Evolutionary conservation across 208 protist species (phyloP).

Genomic region (Herpetomonas tarakana): DNA sequence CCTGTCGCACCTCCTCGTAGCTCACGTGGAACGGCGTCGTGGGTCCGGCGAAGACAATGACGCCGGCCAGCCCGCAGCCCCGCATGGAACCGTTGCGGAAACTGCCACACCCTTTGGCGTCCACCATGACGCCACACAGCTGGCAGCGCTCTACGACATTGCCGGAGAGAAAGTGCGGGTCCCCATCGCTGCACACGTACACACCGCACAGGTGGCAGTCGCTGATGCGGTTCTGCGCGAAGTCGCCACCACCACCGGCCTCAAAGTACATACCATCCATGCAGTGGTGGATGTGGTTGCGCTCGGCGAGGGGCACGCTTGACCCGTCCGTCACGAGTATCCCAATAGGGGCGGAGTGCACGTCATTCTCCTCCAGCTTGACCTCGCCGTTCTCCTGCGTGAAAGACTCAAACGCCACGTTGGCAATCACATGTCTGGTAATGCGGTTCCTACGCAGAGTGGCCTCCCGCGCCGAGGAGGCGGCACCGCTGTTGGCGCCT

Average conservation of each 20-base stretch:
- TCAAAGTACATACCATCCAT: slow-evolving; percentile 63
- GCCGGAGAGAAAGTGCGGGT: slow-evolving; percentile 40
- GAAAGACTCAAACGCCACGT: slow-evolving; percentile 54
- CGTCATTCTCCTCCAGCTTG: slow-evolving; percentile 42
- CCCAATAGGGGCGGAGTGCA: slow-evolving; percentile 62
- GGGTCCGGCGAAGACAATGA: slow-evolving; percentile 58
- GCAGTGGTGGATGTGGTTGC: slow-evolving; percentile 70
- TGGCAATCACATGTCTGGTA: slow-evolving; percentile 46
- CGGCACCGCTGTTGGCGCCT: not conserved
- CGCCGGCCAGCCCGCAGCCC: slow-evolving; percentile 43
- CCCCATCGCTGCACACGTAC: slow-evolving; percentile 49
- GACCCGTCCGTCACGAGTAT: slow-evolving; percentile 59
- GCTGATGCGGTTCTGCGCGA: slow-evolving; percentile 60
- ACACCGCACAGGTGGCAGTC: slow-evolving; percentile 61
- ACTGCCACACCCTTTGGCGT: slow-evolving; percentile 48
- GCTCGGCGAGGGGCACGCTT: slow-evolving; percentile 23
- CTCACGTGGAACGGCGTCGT: slow-evolving; percentile 36
- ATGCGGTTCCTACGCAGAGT: slow-evolving; percentile 50
- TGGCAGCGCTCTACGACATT: slow-evolving; percentile 70
- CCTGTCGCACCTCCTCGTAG: slow-evolving; percentile 38
- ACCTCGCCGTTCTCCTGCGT: slow-evolving; percentile 21
- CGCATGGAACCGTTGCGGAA: slow-evolving; percentile 30
- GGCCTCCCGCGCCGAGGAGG: not conserved
- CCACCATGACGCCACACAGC: slow-evolving; percentile 58
- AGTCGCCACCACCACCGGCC: slow-evolving; percentile 41